Conservation (phyloP, 257 asterid species). For the Solanum tacnaense region DNA sequence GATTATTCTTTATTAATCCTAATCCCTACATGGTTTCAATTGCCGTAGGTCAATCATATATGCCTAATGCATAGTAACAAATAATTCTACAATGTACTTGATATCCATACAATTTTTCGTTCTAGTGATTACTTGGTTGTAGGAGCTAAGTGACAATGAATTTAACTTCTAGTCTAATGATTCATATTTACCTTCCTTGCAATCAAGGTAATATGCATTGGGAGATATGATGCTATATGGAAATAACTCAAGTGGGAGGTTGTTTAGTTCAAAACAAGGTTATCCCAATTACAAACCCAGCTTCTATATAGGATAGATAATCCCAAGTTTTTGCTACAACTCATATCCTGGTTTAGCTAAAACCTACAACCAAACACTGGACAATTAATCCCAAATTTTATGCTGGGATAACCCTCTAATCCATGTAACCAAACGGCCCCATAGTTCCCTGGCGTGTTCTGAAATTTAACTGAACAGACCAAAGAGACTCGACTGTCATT, state of each 20-base stretch:
- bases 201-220: not conserved
- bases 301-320: not conserved
- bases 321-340: not conserved
- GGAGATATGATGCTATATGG: not conserved
- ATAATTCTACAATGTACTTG: not conserved
- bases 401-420: not conserved
- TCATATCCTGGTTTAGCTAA: not conserved
- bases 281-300: not conserved
- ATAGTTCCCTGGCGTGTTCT: not conserved
- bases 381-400: not conserved
- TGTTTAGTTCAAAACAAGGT: not conserved
- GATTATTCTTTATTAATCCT: not conserved
- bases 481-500: not conserved
- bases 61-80: not conserved
- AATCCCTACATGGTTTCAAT: not conserved
- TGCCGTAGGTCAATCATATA: not conserved
- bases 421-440: not conserved
- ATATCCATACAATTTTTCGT: not conserved
- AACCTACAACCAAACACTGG: not conserved
- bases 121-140: not conserved
- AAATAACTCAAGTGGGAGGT: not conserved
- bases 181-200: not conserved
- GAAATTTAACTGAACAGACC: not conserved
- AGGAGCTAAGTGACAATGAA: not conserved
- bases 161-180: not conserved